These are phyloP conservation scores for Nitzschia sp. DNA, from an alignment of 108 stramenopile genomes.

Conservation along the genomic window DNA sequence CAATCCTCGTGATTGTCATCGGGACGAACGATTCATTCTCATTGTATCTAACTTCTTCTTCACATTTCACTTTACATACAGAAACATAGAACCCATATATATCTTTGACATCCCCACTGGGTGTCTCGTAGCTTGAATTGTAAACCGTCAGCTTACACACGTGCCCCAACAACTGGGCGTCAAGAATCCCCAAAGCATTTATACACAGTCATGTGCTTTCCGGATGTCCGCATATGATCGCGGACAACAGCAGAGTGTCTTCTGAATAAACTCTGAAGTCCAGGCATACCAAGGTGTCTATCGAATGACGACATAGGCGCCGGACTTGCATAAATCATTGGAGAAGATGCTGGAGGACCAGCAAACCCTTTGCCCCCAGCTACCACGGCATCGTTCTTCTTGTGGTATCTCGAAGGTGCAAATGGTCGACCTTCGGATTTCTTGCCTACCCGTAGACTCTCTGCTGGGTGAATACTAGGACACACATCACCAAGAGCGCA, in stretches of 20 bases:
- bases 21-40: constrained; percentile 11
- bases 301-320: constrained; percentile 79
- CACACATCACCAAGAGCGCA: constrained; percentile 76
- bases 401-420: constrained; percentile 31
- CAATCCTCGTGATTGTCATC: constrained; percentile 25
- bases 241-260: constrained; percentile 55
- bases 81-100: constrained; percentile 3
- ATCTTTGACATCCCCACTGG: neutral
- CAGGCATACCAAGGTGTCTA: constrained; percentile 62
- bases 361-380: constrained; percentile 29
- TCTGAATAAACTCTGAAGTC: constrained; percentile 74
- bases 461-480: constrained; percentile 57
- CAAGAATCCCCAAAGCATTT: constrained; percentile 43
- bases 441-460: constrained; percentile 27
- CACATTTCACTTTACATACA: neutral
- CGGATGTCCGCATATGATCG: constrained; percentile 33
- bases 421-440: constrained; percentile 18
- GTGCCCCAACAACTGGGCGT: neutral
- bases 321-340: constrained; percentile 77
- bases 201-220: constrained; percentile 23
- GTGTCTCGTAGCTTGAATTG: neutral
- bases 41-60: neutral
- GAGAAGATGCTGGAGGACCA: constrained; percentile 46
- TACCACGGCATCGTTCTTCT: constrained; percentile 35
- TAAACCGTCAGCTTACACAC: neutral